Evolutionary conservation across 306 rosid species (phyloP).

Genomic region (Arachis hypogaea): DNA sequence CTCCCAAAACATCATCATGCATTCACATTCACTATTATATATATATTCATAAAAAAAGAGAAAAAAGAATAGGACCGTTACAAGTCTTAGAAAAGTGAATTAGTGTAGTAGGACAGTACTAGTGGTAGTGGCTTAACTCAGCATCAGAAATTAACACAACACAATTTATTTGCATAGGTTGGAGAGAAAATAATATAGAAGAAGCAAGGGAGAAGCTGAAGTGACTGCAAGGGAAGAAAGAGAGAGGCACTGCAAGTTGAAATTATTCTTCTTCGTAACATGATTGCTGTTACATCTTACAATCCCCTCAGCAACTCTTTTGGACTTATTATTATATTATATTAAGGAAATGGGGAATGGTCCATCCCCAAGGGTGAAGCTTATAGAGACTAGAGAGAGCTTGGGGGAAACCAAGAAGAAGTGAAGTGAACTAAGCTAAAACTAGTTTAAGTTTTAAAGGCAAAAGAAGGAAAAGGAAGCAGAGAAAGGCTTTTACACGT

Average conservation of each 20-base stretch:
- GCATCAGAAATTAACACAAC: no score
- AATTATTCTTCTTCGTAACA: constrained; percentile 89
- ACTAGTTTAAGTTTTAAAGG: background rate
- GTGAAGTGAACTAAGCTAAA: no score
- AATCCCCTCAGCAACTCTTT: constrained; percentile 54
- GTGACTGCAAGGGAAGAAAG: constrained; percentile 55
- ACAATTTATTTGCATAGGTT: constrained; percentile 37
- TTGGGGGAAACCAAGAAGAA: no score
- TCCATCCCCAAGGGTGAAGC: constrained; percentile 55
- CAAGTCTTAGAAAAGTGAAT: constrained; percentile 23
- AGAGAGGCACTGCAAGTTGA: constrained; percentile 74
- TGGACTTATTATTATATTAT: constrained; percentile 50
- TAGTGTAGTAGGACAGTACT: no score
- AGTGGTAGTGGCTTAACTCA: no score
- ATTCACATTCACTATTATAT: constrained; percentile 17
- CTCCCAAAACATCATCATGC: constrained; percentile 44
- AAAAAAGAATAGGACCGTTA: constrained; percentile 53
- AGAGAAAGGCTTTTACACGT: constrained; percentile 50
- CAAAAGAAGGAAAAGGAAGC: constrained; percentile 28
- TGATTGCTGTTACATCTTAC: constrained; percentile 64
- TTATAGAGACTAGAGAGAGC: no score
- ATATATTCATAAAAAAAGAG: background rate
- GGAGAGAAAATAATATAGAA: background rate
- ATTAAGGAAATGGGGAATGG: background rate
- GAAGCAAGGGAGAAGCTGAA: constrained; percentile 44